A percentile compares a stretch with the other conserved stretches of the same genome.
phyloP scores from a whole-genome alignment of 2,329 filamentous ascomycete genomes.

The Aspergillus brasiliensis region DNA sequence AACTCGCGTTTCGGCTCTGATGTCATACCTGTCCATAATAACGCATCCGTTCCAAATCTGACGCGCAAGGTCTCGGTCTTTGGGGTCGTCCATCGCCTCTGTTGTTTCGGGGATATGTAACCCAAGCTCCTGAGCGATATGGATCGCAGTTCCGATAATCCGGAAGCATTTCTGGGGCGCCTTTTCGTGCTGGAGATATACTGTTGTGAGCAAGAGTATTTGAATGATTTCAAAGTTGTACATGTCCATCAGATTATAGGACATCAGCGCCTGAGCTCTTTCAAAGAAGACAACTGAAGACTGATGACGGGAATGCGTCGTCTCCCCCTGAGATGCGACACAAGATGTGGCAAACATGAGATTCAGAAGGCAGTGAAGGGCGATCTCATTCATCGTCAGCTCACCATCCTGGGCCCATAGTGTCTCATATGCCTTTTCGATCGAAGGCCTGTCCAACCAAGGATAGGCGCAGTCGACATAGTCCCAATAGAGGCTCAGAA shows the following conservation, averaged over 20 bases:
- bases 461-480: conserved; percentile 2
- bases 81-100: background rate
- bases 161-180: background rate
- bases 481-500: background rate
- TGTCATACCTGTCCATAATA: background rate
- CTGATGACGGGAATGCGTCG: background rate
- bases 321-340: conserved; percentile 12
- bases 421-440: background rate
- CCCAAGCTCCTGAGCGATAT: background rate
- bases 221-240: conserved; percentile 1
- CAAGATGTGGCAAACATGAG: conserved; percentile 17
- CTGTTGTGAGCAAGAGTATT: background rate
- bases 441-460: background rate
- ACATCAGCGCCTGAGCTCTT: background rate
- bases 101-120: background rate
- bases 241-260: background rate
- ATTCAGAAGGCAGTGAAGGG: conserved; percentile 16
- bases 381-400: conserved; percentile 14
- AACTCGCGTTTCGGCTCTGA: too few species aligned
- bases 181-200: background rate
- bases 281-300: background rate
- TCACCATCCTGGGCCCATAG: conserved; percentile 3
- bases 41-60: conserved; percentile 2
- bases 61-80: background rate
- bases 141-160: background rate